phyloP scores from a whole-genome alignment of 257 asterid species.

The Avicennia marina region DNA sequence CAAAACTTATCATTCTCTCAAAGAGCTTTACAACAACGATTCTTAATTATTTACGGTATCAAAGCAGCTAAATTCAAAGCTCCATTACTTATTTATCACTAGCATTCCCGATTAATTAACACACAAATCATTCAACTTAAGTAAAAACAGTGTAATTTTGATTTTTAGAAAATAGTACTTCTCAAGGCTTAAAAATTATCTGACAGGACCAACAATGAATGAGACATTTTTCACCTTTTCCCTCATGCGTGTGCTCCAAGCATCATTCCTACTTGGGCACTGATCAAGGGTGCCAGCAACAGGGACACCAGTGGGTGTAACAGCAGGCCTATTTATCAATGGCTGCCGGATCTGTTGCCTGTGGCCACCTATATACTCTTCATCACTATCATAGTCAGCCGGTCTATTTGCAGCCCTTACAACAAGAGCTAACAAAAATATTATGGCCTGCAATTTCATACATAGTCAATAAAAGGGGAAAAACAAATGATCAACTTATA shows the following conservation, averaged over 20 bases:
- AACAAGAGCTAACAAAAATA: conserved; percentile 82
- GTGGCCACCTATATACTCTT: conserved; percentile 71
- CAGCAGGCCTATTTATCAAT: conserved; percentile 54
- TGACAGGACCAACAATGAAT: not conserved
- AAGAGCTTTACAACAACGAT: not conserved
- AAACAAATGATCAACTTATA: not conserved
- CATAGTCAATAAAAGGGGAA: not conserved
- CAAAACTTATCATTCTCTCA: not conserved
- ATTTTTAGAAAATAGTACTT: not conserved
- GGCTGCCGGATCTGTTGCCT: conserved; percentile 94
- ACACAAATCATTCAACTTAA: not conserved
- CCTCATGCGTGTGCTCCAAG: conserved; percentile 98
- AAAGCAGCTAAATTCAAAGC: not conserved
- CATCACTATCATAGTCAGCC: conserved; percentile 92
- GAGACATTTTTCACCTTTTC: conserved; percentile 58
- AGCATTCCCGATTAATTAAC: not conserved
- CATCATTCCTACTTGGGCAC: conserved; percentile 90
- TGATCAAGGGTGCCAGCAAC: conserved; percentile 68
- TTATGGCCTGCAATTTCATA: conserved; percentile 65
- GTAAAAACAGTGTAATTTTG: not conserved
- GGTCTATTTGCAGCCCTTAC: conserved; percentile 93
- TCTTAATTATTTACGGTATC: not conserved
- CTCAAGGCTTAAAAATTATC: not conserved
- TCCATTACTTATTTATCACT: no score
- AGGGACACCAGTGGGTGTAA: conserved; percentile 73